Evolutionary conservation across 1,284 basidiomycete species (phyloP), one percentile per base, ranked within the genome.

Genomic region (Ustilago cynodontis): DNA sequence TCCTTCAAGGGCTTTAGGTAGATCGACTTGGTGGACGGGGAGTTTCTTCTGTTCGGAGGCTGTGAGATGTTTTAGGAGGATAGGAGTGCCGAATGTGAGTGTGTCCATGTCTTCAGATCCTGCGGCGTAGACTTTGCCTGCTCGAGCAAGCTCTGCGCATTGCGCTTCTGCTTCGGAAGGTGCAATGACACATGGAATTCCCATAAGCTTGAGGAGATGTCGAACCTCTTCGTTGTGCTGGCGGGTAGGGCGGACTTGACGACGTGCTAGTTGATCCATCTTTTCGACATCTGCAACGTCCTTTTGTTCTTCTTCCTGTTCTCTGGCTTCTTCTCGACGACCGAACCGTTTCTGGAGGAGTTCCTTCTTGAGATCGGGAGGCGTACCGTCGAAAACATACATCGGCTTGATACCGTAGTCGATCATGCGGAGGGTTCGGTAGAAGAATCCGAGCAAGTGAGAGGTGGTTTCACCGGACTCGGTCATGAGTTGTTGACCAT

Each of bases 41-140:
- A 94, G 91, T 86, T 98, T 99, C 87, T 97, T 95, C 28, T 95
- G 95, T 86, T 99, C 97, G n/a, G 94, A 95, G 86, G 98, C 98
- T 8, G 97, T 99, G 59, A 99, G 90, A 87, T 98, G 96, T 53
- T 96, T 94, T 77, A 94, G 92, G 10, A 99, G 89, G 59, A 97
- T 92, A 0, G 96, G 95, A 0, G 96, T 88, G 78, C 91, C 90
- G 88, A 99, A 99, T 0, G 97, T 99, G 49, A 99, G 90, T 3
- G 97, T 99, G 83, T 99, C 97, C 97, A 99, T 99, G 86, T 99
- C 97, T 87, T 99, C 97, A 0, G 95, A 98, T 7, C 97, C 97
- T 5, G 95, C 95, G 0, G 93, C 97, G 83, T 93, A 99, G 22
- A 98, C 94, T 88, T 97, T 96, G 63, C 94, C 95, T 10, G 94